Evolutionary conservation across 441 rosid genomes (phyloP), one percentile per base, ranked within the genome.

Genomic region (Eutrema salsugineum): DNA sequence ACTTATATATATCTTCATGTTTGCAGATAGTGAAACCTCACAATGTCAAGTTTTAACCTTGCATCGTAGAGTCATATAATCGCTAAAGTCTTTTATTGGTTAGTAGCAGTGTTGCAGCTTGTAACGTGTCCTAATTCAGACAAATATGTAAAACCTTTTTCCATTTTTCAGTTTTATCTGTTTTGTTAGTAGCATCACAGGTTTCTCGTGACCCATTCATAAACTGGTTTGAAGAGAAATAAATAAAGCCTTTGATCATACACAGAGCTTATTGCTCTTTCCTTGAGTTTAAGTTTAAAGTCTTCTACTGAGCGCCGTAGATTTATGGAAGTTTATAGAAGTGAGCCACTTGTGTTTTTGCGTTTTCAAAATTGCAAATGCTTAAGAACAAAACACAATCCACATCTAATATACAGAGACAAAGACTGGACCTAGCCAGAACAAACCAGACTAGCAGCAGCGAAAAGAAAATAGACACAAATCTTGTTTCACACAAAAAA

Each of bases 51-150:
- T 15, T 35, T 44, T 36, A 39, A 36, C 3, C 47, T 33, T 44
- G 50, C 43, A 55, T 38, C 49, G 17, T 27, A 36, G 11, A 9
- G 39, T 20, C 30, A 53, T 33, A 53, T 43, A 28, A 36, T 17
- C 9, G 71, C 66, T 39, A 72, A 20, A 48, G 54, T 36, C 10
- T 33, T 9, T 51, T 33, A 51, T 59, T 27, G 66, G 56, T 68
- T 49, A 44, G 53, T 10, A 46, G 62, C 50, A 14, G 53, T 69
- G 78, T 75, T 0, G 66, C 60, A 65, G 76, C 60, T 47, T 75
- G 54, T 75, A 38, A 19, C 55, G 66, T 57, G 32, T 69, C 38
- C 24, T 20, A 62, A 48, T 75, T 63, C 50, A 38, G 59, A 19
- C 47, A n/a, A 53, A 12, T n/a, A n/a, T n/a, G n/a, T n/a, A n/a